Evolutionary conservation across 805 yeast genomes (phyloP).

Genomic region (Kuraishia ogatae): DNA sequence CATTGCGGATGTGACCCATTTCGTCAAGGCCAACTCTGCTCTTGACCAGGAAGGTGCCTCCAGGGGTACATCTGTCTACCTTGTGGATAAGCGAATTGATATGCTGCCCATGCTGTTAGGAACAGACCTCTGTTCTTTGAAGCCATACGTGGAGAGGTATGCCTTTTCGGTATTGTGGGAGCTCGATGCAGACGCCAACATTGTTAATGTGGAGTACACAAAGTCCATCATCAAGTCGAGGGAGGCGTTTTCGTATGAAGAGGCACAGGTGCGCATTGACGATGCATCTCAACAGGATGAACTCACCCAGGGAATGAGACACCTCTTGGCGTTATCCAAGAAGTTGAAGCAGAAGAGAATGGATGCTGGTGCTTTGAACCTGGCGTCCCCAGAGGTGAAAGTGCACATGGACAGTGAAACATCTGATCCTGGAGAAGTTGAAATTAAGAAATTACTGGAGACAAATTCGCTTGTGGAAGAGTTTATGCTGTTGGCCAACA

Average conservation of each 20-base stretch:
- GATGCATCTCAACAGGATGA: constrained; percentile 71
- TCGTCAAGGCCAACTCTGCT: constrained; percentile 88
- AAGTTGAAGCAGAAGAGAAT: constrained; percentile 77
- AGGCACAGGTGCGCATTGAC: constrained; percentile 88
- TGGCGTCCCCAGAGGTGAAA: constrained; percentile 97
- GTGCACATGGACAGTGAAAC: constrained; percentile 97
- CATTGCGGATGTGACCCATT: constrained; percentile 97
- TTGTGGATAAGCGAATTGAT: constrained; percentile 97
- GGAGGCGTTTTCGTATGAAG: constrained; percentile 91
- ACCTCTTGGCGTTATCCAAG: constrained; percentile 69
- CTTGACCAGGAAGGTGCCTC: constrained; percentile 94
- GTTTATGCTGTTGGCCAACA: constrained; percentile 95
- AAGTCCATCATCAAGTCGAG: constrained; percentile 87
- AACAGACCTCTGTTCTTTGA: constrained; percentile 90
- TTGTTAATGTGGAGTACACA: constrained; percentile 67
- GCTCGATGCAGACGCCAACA: constrained; percentile 76
- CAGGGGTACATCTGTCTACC: constrained; percentile 93
- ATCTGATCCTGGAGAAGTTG: constrained; percentile 93
- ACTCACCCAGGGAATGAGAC: constrained; percentile 83
- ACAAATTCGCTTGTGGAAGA: constrained; percentile 97
- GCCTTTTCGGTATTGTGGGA: constrained; percentile 97
- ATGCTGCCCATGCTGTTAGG: constrained; percentile 95
- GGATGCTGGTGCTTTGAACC: constrained; percentile 91
- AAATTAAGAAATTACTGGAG: constrained; percentile 76
- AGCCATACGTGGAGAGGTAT: constrained; percentile 91